These are phyloP conservation scores for Penicillium sp. DNA, from an alignment of 2,329 filamentous ascomycete species.

Conservation along the genomic window DNA sequence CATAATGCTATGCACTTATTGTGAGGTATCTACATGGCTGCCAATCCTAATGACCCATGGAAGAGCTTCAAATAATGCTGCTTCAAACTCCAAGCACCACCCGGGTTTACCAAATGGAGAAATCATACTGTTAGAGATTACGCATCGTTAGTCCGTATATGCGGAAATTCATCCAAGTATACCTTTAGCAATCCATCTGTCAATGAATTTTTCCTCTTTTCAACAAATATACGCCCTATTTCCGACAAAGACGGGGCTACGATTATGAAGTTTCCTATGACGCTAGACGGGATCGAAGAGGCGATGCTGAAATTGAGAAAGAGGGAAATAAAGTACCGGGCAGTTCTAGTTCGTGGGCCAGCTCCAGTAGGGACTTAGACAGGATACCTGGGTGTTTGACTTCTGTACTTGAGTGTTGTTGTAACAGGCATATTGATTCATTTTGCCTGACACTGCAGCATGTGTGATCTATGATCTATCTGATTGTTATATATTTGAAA, in stretches of 20 bases:
- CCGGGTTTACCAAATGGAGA: no score
- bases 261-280: neutral
- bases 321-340: neutral
- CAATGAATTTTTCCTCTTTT: no score
- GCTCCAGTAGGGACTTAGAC: neutral
- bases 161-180: no score
- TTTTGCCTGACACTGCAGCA: neutral
- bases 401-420: neutral
- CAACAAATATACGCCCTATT: no score
- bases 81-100: no score
- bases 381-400: neutral
- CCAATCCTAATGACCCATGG: no score
- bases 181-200: no score
- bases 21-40: no score
- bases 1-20: no score
- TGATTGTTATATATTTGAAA: neutral
- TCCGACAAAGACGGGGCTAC: neutral
- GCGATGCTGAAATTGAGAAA: neutral
- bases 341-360: neutral
- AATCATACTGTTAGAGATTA: no score
- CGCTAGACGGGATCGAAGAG: neutral
- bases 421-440: neutral
- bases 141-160: no score
- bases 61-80: no score
- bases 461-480: neutral